Evolutionary conservation across 495 filamentous ascomycete species (phyloP).

Genomic region (Astrothelium subdiscretum): DNA sequence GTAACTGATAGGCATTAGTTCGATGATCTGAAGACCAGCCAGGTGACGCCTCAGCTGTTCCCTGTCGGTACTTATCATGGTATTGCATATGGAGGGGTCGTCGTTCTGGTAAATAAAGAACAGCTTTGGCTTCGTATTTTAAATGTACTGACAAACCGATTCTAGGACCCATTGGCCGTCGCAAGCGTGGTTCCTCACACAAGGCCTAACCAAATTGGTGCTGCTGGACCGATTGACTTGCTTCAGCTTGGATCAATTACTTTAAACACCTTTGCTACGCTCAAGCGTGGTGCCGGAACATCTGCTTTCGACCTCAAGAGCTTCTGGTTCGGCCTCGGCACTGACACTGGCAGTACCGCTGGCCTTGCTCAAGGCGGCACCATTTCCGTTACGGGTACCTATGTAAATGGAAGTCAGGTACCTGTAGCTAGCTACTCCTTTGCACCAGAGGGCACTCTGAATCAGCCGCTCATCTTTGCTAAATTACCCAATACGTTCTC

Average conservation of each 20-base stretch:
- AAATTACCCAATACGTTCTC: neutral
- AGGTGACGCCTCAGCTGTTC: neutral
- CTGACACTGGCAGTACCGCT: neutral
- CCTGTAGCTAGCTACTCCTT: neutral
- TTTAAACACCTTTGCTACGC: neutral
- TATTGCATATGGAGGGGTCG: neutral
- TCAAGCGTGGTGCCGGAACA: neutral
- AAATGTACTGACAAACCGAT: neutral
- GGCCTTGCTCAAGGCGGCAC: conserved; percentile 2
- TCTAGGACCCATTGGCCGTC: neutral
- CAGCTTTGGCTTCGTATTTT: neutral
- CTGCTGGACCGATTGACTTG: neutral
- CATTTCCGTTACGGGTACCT: neutral
- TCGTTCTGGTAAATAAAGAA: neutral
- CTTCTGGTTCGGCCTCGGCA: neutral
- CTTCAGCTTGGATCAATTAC: conserved; percentile 1
- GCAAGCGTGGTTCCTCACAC: neutral
- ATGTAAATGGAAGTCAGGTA: neutral
- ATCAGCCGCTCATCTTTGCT: neutral
- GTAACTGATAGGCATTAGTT: neutral
- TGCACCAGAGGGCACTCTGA: neutral
- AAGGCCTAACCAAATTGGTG: neutral
- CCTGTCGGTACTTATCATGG: neutral
- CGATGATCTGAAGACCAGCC: neutral
- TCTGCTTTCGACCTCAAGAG: neutral